A percentile compares a stretch with the other conserved stretches of the same genome.
Evolutionary conservation across 305 asterid species (phyloP).

Genomic region (Petunia hybrid): DNA sequence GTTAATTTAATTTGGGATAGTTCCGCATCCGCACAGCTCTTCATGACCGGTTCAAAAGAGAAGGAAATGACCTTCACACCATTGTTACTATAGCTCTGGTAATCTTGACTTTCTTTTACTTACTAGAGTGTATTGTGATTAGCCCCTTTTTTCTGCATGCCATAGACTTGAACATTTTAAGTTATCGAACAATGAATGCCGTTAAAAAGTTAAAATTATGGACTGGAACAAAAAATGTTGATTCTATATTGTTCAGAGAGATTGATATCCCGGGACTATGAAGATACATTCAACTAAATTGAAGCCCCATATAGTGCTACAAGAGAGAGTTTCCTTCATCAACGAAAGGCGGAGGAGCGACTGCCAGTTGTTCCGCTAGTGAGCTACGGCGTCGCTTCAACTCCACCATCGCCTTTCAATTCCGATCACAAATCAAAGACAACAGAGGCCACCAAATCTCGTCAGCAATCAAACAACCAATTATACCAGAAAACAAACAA

Average conservation of each 20-base stretch:
- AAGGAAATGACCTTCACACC: conserved; percentile 84
- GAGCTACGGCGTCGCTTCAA: too few relatives aligned
- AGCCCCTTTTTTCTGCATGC: background rate
- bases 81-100: conserved; percentile 89
- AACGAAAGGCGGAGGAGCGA: too few relatives aligned
- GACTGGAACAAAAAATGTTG: background rate
- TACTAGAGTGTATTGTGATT: background rate
- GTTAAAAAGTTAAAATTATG: background rate
- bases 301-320: background rate
- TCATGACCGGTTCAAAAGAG: conserved; percentile 85
- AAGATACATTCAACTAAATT: background rate
- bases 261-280: conserved; percentile 4
- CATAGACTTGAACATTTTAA: conserved; percentile 1
- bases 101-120: conserved; percentile 34
- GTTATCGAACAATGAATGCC: background rate
- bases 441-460: too few relatives aligned
- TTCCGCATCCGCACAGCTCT: conserved; percentile 90
- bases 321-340: background rate
- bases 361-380: too few relatives aligned
- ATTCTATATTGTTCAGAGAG: conserved; percentile 1
- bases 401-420: too few relatives aligned
- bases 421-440: too few relatives aligned
- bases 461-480: too few relatives aligned
- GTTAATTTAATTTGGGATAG: conserved; percentile 49
- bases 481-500: too few relatives aligned